These are phyloP conservation scores for Lachancea mirantina DNA, from an alignment of 805 yeast genomes.

Conservation along the genomic window DNA sequence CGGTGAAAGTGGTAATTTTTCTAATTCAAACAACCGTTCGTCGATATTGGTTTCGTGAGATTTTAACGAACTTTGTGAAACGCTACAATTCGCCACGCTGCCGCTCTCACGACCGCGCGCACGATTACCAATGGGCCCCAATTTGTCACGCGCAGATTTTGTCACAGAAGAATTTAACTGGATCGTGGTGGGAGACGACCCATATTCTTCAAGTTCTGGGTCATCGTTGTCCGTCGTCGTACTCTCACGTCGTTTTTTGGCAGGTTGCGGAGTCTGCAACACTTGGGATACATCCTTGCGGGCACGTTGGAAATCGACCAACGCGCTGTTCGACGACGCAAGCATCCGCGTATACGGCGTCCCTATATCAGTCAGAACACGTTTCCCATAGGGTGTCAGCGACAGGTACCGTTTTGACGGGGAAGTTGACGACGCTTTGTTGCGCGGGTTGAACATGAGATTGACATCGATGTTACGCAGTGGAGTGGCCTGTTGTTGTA, in stretches of 20 bases:
- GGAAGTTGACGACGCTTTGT: slow-evolving; percentile 19
- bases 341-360: slow-evolving; percentile 24
- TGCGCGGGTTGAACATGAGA: slow-evolving; percentile 25
- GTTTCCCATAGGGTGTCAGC: slow-evolving; percentile 30
- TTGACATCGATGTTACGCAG: slow-evolving; percentile 28
- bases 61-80: too few species aligned
- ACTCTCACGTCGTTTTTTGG: background rate
- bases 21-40: slow-evolving; percentile 16
- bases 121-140: slow-evolving; percentile 4
- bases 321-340: slow-evolving; percentile 27
- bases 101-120: too few species aligned
- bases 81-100: too few species aligned
- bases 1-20: slow-evolving; percentile 25
- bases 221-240: slow-evolving; percentile 11
- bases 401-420: slow-evolving; percentile 27
- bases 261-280: background rate
- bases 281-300: slow-evolving; percentile 24
- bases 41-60: slow-evolving; percentile 16
- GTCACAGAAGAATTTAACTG: slow-evolving; percentile 30
- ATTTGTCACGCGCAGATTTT: slow-evolving; percentile 19
- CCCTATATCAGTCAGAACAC: slow-evolving; percentile 26
- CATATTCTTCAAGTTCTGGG: slow-evolving; percentile 17
- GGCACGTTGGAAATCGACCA: slow-evolving; percentile 29
- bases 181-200: slow-evolving; percentile 32
- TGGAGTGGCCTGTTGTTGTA: slow-evolving; percentile 18